These are phyloP conservation scores for Pleurostoma richardsiae DNA, from an alignment of 2,329 filamentous ascomycete species.

Conservation along the genomic window DNA sequence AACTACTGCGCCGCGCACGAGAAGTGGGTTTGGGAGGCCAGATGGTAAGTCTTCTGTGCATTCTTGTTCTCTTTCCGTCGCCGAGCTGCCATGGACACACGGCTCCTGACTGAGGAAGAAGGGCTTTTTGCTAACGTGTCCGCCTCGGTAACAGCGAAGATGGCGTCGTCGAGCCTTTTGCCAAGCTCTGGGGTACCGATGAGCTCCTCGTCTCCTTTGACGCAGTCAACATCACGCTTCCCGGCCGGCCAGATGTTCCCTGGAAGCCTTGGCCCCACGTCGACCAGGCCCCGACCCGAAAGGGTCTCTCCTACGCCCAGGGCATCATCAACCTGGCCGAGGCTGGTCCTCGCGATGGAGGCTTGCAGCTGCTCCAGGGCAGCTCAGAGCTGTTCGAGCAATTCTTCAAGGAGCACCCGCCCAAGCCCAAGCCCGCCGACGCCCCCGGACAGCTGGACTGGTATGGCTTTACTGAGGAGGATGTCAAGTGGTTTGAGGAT, in stretches of 20 bases:
- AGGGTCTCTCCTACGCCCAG: slow-evolving; percentile 21
- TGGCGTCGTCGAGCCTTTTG: slow-evolving; percentile 29
- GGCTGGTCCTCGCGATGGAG: slow-evolving; percentile 28
- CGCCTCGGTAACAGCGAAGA: no score
- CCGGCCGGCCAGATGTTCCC: slow-evolving; percentile 16
- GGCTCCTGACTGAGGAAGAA: no score
- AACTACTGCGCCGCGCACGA: slow-evolving; percentile 28
- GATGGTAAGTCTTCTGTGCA: no score
- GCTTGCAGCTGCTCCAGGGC: slow-evolving; percentile 26
- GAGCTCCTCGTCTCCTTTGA: slow-evolving; percentile 31
- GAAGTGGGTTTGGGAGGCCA: slow-evolving; percentile 33
- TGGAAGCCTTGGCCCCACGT: slow-evolving; percentile 26
- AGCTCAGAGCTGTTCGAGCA: slow-evolving; percentile 20
- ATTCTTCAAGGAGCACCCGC: slow-evolving; percentile 22
- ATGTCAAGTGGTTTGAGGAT: slow-evolving; percentile 25
- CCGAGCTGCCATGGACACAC: no score
- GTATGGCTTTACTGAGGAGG: slow-evolving; percentile 20
- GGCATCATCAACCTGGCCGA: slow-evolving; percentile 22
- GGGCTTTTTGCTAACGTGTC: no score
- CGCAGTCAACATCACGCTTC: slow-evolving; percentile 28
- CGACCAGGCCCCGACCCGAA: slow-evolving; percentile 19
- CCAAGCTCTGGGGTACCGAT: slow-evolving; percentile 27
- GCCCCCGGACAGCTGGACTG: slow-evolving; percentile 20
- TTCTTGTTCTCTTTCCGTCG: no score
- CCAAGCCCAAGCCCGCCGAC: no score